Evolutionary conservation across 495 filamentous ascomycete species (phyloP).

Genomic region (Chaetomium fimeti): DNA sequence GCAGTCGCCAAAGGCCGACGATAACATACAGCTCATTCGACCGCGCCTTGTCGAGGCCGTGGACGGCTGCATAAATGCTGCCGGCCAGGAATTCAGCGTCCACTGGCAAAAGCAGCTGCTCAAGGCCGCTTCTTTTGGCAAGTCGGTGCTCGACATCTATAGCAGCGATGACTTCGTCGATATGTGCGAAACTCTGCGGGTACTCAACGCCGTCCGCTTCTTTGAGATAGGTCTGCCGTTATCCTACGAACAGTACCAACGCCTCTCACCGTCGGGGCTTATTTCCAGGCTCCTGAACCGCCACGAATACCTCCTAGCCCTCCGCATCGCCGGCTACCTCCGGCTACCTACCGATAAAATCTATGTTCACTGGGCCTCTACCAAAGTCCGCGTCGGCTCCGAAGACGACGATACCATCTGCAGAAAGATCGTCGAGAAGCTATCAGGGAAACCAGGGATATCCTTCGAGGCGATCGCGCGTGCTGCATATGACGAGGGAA

Average conservation of each 20-base stretch:
- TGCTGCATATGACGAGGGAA: slow-evolving; percentile 93
- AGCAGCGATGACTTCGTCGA: slow-evolving; percentile 98
- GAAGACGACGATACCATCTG: slow-evolving; percentile 89
- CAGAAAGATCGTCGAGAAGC: slow-evolving; percentile 78
- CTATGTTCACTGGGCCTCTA: slow-evolving; percentile 93
- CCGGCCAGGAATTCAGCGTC: slow-evolving; percentile 83
- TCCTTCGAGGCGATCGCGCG: slow-evolving; percentile 93
- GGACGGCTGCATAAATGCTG: slow-evolving; percentile 84
- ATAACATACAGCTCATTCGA: slow-evolving; percentile 91
- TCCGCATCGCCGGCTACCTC: slow-evolving; percentile 85
- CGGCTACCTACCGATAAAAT: slow-evolving; percentile 83
- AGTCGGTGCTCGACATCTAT: slow-evolving; percentile 94
- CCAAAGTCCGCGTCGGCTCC: slow-evolving; percentile 82
- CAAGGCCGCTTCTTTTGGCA: slow-evolving; percentile 93
- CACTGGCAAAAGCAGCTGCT: slow-evolving; percentile 94
- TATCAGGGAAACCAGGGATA: slow-evolving; percentile 83
- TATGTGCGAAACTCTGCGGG: slow-evolving; percentile 91
- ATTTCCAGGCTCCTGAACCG: slow-evolving; percentile 82
- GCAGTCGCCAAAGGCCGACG: slow-evolving; percentile 93
- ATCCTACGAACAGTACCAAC: slow-evolving; percentile 87
- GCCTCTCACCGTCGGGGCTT: slow-evolving; percentile 82
- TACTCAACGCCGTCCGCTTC: slow-evolving; percentile 86
- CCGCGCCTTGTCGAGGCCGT: slow-evolving; percentile 85
- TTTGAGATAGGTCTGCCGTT: slow-evolving; percentile 87
- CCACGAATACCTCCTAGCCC: slow-evolving; percentile 86